Evolutionary conservation across 2,329 filamentous ascomycete genomes (phyloP).

Genomic region (Fusarium xyrophilum): DNA sequence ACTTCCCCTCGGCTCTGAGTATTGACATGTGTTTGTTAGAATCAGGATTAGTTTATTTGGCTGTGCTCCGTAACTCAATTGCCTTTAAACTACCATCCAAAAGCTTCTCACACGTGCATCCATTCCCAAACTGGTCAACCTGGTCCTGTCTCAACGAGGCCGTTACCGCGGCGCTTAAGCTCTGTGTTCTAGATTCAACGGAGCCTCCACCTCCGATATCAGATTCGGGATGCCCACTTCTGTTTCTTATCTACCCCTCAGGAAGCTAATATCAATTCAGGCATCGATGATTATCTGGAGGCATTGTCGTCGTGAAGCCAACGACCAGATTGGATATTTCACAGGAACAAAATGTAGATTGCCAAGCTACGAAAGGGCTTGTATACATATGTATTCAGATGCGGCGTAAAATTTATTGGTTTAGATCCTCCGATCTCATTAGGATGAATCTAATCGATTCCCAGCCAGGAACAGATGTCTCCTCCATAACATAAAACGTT

Average conservation of each 20-base stretch:
- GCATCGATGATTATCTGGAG: not conserved
- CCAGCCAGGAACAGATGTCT: not conserved
- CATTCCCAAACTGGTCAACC: conserved; percentile 9
- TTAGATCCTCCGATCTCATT: not conserved
- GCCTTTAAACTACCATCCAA: not conserved
- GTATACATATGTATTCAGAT: not conserved
- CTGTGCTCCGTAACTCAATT: not conserved
- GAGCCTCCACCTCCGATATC: conserved; percentile 12
- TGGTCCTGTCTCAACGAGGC: not conserved
- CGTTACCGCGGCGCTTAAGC: not conserved
- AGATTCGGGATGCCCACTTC: not conserved
- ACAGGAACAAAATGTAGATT: not conserved
- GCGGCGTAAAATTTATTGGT: not conserved
- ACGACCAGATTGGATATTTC: not conserved
- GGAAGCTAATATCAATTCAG: not conserved
- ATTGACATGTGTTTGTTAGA: not conserved
- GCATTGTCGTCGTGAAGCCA: not conserved
- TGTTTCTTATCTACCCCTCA: not conserved
- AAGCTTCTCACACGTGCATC: not conserved
- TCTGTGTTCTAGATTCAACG: conserved; percentile 5
- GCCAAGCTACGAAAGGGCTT: not conserved
- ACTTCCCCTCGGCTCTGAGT: not conserved
- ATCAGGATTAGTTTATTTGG: not conserved
- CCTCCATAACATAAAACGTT: not conserved
- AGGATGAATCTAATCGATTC: too few species aligned